Evolutionary conservation across 2,329 filamentous ascomycete genomes (phyloP).

Genomic region (Diatrype stigma): DNA sequence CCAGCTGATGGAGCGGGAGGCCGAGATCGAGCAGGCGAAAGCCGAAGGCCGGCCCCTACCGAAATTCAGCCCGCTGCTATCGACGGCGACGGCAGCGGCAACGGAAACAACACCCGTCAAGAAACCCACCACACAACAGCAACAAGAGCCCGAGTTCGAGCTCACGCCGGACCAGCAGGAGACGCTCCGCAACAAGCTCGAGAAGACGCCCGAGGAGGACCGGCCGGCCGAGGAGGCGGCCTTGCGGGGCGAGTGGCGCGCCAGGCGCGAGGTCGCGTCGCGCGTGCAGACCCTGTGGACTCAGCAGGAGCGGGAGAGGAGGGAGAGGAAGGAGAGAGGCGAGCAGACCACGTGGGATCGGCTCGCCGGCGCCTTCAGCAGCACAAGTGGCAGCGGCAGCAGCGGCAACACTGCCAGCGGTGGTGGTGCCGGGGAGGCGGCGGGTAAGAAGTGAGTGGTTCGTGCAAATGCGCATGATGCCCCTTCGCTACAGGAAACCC

Average conservation of each 20-base stretch:
- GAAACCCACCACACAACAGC: not conserved
- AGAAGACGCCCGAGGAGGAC: slow-evolving; percentile 55
- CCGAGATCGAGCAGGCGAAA: slow-evolving; percentile 65
- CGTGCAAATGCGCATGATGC: too few relatives aligned
- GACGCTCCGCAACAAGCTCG: slow-evolving; percentile 50
- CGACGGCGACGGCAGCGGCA: slow-evolving; percentile 23
- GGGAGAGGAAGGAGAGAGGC: slow-evolving; percentile 54
- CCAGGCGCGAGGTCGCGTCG: slow-evolving; percentile 55
- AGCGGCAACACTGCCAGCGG: slow-evolving; percentile 13
- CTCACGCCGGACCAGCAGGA: slow-evolving; percentile 46
- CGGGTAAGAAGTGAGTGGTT: too few relatives aligned
- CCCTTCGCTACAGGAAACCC: too few relatives aligned
- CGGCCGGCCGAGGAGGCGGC: slow-evolving; percentile 60
- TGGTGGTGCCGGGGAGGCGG: not conserved
- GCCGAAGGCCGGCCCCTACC: slow-evolving; percentile 56
- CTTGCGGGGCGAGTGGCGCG: slow-evolving; percentile 57
- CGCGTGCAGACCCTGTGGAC: slow-evolving; percentile 52
- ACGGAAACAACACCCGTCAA: slow-evolving; percentile 3
- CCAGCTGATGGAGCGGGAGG: slow-evolving; percentile 79
- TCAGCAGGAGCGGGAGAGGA: slow-evolving; percentile 50
- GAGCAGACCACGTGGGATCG: slow-evolving; percentile 41
- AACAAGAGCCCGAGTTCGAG: slow-evolving; percentile 13
- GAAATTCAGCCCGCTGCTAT: slow-evolving; percentile 53
- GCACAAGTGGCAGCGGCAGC: slow-evolving; percentile 3
- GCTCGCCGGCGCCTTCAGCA: slow-evolving; percentile 27